Evolutionary conservation across 169 alveolate genomes (phyloP).

Genomic region (Miamiensis avidus): DNA sequence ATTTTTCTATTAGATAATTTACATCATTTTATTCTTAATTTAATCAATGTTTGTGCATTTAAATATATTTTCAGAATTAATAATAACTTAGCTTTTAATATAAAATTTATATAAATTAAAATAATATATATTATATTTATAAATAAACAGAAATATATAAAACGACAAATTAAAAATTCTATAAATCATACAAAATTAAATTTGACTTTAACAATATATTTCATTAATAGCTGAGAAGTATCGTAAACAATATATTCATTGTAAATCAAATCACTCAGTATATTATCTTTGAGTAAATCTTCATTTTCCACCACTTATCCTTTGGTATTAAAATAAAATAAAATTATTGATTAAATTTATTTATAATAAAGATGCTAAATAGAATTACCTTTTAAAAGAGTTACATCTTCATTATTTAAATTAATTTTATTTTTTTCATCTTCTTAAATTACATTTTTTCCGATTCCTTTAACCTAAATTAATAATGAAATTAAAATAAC

Average conservation of each 20-base stretch:
- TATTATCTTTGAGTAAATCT: conserved; percentile 9
- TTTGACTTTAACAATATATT: conserved; percentile 39
- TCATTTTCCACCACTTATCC: conserved; percentile 52
- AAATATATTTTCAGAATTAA: no score
- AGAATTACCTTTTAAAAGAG: neutral
- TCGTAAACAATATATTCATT: conserved; percentile 81
- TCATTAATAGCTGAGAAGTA: conserved; percentile 52
- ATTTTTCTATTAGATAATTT: no score
- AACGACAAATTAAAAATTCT: no score
- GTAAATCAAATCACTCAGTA: conserved; percentile 26
- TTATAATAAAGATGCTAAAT: neutral
- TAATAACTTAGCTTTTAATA: no score
- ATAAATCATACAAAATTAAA: conserved; percentile 44
- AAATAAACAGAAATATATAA: no score
- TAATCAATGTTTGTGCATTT: no score
- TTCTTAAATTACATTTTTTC: conserved; percentile 40
- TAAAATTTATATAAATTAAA: no score
- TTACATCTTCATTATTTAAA: conserved; percentile 1
- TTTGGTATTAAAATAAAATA: neutral
- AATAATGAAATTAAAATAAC: neutral
- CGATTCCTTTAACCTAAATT: conserved; percentile 40
- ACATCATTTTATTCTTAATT: no score
- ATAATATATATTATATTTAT: no score
- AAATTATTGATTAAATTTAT: conserved; percentile 20
- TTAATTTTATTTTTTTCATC: conserved; percentile 33